phyloP scores from a whole-genome alignment of 805 yeast genomes.

The Myxozyma lipomycoides region DNA sequence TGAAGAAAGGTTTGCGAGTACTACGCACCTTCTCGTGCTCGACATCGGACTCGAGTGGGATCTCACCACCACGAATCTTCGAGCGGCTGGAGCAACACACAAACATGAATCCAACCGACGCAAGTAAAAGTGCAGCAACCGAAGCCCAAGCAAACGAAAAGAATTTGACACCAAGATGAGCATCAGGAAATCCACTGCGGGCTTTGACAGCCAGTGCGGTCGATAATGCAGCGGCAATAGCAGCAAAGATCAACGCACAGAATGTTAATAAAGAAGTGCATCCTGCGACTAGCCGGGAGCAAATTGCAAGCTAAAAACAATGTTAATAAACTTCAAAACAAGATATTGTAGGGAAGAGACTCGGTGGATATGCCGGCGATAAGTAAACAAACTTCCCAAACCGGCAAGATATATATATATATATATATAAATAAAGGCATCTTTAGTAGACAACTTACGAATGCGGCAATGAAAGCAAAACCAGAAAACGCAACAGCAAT shows the following conservation, averaged over 20 bases:
- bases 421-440: not conserved
- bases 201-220: conserved; percentile 80
- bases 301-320: conserved; percentile 13
- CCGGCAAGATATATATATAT: not conserved
- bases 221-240: conserved; percentile 42
- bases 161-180: conserved; percentile 33
- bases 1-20: conserved; percentile 17
- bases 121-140: conserved; percentile 36
- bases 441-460: conserved; percentile 1
- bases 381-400: too few relatives aligned
- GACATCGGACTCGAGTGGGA: not conserved
- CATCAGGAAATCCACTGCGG: conserved; percentile 55
- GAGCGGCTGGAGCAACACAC: conserved; percentile 18
- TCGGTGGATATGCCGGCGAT: too few relatives aligned
- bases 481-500: conserved; percentile 55
- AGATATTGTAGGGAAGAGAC: too few relatives aligned
- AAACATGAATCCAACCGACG: conserved; percentile 34
- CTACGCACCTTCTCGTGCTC: not conserved
- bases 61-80: conserved; percentile 8
- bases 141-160: conserved; percentile 65
- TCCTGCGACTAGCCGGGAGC: conserved; percentile 17
- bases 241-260: conserved; percentile 30
- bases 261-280: conserved; percentile 29
- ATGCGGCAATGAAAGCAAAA: conserved; percentile 42
- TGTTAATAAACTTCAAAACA: too few relatives aligned